These are phyloP conservation scores for Phaeomoniella chlamydospora DNA, from an alignment of 2,329 filamentous ascomycete species.

Conservation along the genomic window DNA sequence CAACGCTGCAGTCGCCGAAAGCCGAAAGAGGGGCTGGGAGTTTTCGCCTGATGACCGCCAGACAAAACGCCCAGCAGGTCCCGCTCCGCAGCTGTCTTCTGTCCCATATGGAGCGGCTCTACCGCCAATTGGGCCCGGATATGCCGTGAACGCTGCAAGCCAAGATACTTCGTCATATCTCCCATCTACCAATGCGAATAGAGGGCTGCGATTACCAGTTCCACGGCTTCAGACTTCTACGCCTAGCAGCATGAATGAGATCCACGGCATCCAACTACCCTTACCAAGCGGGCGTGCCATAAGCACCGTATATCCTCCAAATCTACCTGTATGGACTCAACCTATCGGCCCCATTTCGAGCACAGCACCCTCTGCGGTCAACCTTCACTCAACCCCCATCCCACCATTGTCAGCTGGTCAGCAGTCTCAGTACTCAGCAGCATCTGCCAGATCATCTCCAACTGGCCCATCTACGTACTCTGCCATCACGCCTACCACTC, in stretches of 20 bases:
- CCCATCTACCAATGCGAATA: slow-evolving; percentile 13
- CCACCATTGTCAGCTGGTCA: slow-evolving; percentile 28
- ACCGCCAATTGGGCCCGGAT: slow-evolving; percentile 3
- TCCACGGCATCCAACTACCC: slow-evolving; percentile 44
- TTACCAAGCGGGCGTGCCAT: slow-evolving; percentile 55
- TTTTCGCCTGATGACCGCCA: slow-evolving; percentile 39
- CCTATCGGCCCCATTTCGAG: slow-evolving; percentile 23
- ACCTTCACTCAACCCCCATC: slow-evolving; percentile 16
- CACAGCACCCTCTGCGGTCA: slow-evolving; percentile 12
- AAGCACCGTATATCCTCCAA: slow-evolving; percentile 57
- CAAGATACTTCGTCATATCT: slow-evolving; percentile 17
- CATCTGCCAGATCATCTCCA: slow-evolving; percentile 50
- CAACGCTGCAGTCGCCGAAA: slow-evolving; percentile 20
- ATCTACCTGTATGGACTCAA: slow-evolving; percentile 36
- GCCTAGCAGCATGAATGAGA: too few species aligned
- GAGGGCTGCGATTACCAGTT: slow-evolving; percentile 46
- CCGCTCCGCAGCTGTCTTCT: slow-evolving; percentile 4
- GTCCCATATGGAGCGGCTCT: background rate
- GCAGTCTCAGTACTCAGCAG: slow-evolving; percentile 16
- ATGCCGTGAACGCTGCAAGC: slow-evolving; percentile 1
- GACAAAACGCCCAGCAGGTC: slow-evolving; percentile 34
- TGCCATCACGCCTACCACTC: slow-evolving; percentile 45
- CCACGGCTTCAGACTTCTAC: slow-evolving; percentile 50
- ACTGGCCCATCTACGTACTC: slow-evolving; percentile 53
- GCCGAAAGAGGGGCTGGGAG: slow-evolving; percentile 46